These are phyloP conservation scores for Colletotrichum sp. DNA, from an alignment of 2,329 filamentous ascomycete genomes.

Conservation along the genomic window DNA sequence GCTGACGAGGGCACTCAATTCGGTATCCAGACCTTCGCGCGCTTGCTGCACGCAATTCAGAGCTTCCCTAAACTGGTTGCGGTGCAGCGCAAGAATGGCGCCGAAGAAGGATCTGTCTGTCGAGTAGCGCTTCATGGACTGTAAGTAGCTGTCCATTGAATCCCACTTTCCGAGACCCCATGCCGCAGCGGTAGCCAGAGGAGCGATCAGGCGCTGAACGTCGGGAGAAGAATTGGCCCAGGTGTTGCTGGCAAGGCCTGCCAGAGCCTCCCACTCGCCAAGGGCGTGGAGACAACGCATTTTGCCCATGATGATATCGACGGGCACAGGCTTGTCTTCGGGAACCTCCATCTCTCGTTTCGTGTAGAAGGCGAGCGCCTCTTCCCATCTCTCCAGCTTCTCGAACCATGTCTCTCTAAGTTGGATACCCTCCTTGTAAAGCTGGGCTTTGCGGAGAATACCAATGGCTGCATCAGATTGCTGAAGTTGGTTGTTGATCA, in stretches of 20 bases:
- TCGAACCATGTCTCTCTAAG: conserved; percentile 99
- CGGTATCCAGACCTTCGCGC: conserved; percentile 91
- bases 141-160: conserved; percentile 95
- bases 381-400: conserved; percentile 97
- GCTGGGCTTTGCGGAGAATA: conserved; percentile 93
- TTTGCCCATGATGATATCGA: conserved; percentile 98
- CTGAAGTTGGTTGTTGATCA: conserved; percentile 98
- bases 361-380: conserved; percentile 90
- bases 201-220: conserved; percentile 88
- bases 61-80: conserved; percentile 94
- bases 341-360: conserved; percentile 78
- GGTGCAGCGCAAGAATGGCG: conserved; percentile 91
- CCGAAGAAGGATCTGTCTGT: conserved; percentile 98
- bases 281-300: conserved; percentile 98
- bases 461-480: conserved; percentile 98
- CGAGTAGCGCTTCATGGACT: conserved; percentile 91
- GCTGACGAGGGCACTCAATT: conserved; percentile 93
- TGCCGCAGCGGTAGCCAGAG: conserved; percentile 90
- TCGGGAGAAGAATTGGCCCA: conserved; percentile 91
- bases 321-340: conserved; percentile 63
- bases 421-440: conserved; percentile 91
- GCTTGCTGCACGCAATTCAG: conserved; percentile 89
- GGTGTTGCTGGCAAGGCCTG: conserved; percentile 86
- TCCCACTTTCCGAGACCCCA: conserved; percentile 99
- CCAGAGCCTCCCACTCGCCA: conserved; percentile 95